Percentiles rank a stretch among this genome's conserved stretches.
Evolutionary conservation across 2,329 filamentous ascomycete genomes (phyloP).

Genomic region (Penicillium sp.): DNA sequence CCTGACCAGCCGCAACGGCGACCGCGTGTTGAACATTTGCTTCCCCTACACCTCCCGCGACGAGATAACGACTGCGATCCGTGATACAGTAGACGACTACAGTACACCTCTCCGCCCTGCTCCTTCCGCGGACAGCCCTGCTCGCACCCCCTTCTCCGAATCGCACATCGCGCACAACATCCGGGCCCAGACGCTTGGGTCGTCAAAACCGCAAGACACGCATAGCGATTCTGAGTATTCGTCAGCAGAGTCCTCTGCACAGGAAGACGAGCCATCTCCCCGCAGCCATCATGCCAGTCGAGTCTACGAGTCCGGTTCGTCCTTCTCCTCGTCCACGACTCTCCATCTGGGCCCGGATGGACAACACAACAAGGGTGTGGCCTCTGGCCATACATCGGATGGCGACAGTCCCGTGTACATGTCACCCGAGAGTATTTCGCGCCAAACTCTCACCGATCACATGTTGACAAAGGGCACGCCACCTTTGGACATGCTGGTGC

Average conservation of each 20-base stretch:
- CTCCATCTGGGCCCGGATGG: constrained; percentile 41
- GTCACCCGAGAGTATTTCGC: constrained; percentile 88
- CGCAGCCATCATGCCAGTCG: constrained; percentile 23
- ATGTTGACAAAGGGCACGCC: constrained; percentile 86
- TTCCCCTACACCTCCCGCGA: constrained; percentile 96
- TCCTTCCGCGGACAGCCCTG: constrained; percentile 29
- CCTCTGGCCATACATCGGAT: constrained; percentile 31
- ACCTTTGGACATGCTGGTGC: constrained; percentile 84
- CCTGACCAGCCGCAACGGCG: constrained; percentile 83
- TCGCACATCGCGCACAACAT: constrained; percentile 86
- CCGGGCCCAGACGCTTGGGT: constrained; percentile 59
- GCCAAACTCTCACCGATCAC: constrained; percentile 77
- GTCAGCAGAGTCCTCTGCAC: constrained; percentile 40
- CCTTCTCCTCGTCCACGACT: constrained; percentile 52
- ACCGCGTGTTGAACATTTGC: constrained; percentile 85
- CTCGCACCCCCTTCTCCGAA: constrained; percentile 76
- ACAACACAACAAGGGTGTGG: constrained; percentile 41
- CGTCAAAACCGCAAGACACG: constrained; percentile 34
- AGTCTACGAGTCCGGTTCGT: constrained; percentile 38
- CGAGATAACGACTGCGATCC: constrained; percentile 89
- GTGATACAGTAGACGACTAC: constrained; percentile 84
- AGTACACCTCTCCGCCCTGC: constrained; percentile 64
- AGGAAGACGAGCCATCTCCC: constrained; percentile 45
- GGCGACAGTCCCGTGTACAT: constrained; percentile 46
- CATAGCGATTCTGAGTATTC: constrained; percentile 52